phyloP scores from a whole-genome alignment of 768 basidiomycete species.

The Collybia sordida region DNA sequence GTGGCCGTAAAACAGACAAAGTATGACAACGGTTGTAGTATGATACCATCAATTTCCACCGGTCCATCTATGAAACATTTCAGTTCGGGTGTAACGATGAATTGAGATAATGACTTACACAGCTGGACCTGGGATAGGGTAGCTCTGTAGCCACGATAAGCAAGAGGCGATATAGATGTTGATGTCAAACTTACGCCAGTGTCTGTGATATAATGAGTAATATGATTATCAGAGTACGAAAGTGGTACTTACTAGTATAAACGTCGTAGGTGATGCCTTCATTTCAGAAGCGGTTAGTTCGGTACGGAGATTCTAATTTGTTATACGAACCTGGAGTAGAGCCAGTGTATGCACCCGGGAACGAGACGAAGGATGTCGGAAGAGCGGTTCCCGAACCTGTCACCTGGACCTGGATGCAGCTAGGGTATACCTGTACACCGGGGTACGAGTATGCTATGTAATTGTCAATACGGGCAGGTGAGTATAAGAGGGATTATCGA shows the following conservation, averaged over 20 bases:
- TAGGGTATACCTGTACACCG: conserved; percentile 44
- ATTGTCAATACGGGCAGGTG: no score
- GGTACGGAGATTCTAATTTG: no score
- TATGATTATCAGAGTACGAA: conserved; percentile 12
- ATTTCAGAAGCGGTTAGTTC: no score
- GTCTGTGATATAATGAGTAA: conserved; percentile 15
- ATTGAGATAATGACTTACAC: conserved; percentile 25
- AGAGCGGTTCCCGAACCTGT: conserved; percentile 44
- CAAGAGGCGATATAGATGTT: neutral
- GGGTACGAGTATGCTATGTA: conserved; percentile 24
- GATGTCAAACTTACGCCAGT: conserved; percentile 21
- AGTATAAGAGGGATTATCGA: neutral
- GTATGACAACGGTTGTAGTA: neutral
- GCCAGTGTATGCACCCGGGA: conserved; percentile 43
- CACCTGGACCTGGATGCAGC: conserved; percentile 45
- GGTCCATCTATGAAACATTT: conserved; percentile 13
- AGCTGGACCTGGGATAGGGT: conserved; percentile 43
- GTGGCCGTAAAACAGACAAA: neutral
- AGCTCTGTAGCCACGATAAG: conserved; percentile 19
- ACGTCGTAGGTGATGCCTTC: no score
- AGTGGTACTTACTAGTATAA: conserved; percentile 4
- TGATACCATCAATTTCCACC: conserved; percentile 12
- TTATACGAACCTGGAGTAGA: no score
- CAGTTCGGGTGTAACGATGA: neutral
- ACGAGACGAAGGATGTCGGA: conserved; percentile 45